Evolutionary conservation across 495 filamentous ascomycete genomes (phyloP).

Genomic region (Penicillium angulare): DNA sequence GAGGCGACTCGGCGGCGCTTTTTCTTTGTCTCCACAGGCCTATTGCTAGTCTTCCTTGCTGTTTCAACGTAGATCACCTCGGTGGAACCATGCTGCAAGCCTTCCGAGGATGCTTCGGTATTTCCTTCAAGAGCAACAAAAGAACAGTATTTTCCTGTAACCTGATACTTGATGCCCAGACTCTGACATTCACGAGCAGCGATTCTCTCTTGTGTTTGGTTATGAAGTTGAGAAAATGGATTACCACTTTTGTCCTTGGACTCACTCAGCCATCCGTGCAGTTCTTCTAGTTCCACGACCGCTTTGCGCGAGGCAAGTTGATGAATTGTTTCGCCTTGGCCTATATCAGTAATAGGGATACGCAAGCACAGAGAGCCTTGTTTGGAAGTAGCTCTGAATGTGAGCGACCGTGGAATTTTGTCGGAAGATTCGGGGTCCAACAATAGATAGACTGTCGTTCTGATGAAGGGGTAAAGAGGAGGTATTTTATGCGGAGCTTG

Average conservation of each 20-base stretch:
- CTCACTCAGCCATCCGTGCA: slow-evolving; percentile 61
- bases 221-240: slow-evolving; percentile 47
- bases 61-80: too few species aligned
- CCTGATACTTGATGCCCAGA: slow-evolving; percentile 61
- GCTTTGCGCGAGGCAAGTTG: slow-evolving; percentile 68
- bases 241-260: slow-evolving; percentile 42
- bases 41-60: not conserved
- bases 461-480: slow-evolving; percentile 10
- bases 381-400: slow-evolving; percentile 52
- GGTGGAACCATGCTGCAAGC: too few species aligned
- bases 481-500: slow-evolving; percentile 7
- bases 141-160: slow-evolving; percentile 65
- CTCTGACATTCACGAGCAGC: slow-evolving; percentile 61
- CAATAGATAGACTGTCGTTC: slow-evolving; percentile 5
- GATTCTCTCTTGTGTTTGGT: slow-evolving; percentile 50
- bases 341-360: slow-evolving; percentile 56
- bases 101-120: not conserved
- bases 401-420: slow-evolving; percentile 50
- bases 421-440: not conserved
- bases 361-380: slow-evolving; percentile 58
- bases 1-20: too few species aligned
- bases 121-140: slow-evolving; percentile 62
- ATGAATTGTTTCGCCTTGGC: slow-evolving; percentile 58
- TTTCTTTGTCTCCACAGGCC: too few species aligned
- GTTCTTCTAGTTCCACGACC: slow-evolving; percentile 65